Conservation (phyloP, 1,284 basidiomycete species). For the Clitocybe nebularis region DNA sequence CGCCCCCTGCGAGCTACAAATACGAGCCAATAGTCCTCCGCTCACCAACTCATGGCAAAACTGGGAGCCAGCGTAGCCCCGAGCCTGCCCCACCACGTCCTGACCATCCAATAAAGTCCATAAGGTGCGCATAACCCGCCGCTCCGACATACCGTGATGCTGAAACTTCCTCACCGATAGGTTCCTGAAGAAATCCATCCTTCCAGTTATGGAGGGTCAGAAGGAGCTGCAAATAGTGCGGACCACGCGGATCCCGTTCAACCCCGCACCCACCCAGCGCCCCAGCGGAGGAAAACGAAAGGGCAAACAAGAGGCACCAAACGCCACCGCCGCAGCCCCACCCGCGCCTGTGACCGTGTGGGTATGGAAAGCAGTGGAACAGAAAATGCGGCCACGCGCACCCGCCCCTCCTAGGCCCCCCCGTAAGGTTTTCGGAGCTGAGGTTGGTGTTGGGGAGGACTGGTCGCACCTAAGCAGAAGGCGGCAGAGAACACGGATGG, state of each 20-base stretch:
- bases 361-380: conserved; percentile 27
- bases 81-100: conserved; percentile 30
- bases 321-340: conserved; percentile 14
- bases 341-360: conserved; percentile 19
- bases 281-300: conserved; percentile 24
- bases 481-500: conserved; percentile 37
- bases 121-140: conserved; percentile 33
- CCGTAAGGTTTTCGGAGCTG: conserved; percentile 29
- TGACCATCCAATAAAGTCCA: conserved; percentile 47
- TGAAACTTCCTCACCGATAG: conserved; percentile 27
- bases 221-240: conserved; percentile 42
- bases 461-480: conserved; percentile 54
- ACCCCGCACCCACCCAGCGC: conserved; percentile 22
- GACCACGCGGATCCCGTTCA: conserved; percentile 28
- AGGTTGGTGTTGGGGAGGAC: conserved; percentile 52
- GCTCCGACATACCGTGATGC: background rate
- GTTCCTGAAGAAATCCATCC: conserved; percentile 53
- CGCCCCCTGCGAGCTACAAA: conserved; percentile 23
- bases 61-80: conserved; percentile 9
- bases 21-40: conserved; percentile 3
- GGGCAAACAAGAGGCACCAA: conserved; percentile 16
- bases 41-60: conserved; percentile 10
- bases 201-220: conserved; percentile 42
- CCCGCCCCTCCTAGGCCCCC: conserved; percentile 16
- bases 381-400: conserved; percentile 8